Percentiles rank a stretch among this genome's conserved stretches.
Evolutionary conservation across 345 rosid genomes (phyloP).

Genomic region (Sisymbrium altissimum): DNA sequence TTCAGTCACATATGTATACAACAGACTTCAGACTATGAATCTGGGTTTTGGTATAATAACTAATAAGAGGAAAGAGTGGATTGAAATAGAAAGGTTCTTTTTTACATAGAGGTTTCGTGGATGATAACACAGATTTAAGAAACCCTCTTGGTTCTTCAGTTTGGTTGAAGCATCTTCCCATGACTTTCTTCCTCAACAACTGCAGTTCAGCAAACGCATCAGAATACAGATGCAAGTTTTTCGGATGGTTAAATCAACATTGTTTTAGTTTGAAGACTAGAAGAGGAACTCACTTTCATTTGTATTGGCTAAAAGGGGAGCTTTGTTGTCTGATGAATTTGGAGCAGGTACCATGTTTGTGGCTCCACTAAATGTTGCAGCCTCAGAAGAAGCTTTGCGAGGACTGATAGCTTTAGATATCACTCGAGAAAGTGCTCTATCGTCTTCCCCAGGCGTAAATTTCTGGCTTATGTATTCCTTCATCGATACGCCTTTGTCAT

Average conservation of each 20-base stretch:
- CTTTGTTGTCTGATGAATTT: constrained; percentile 37
- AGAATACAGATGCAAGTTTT: background rate
- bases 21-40: background rate
- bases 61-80: background rate
- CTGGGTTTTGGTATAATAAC: background rate
- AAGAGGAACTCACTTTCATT: constrained; percentile 40
- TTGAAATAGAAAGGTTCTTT: background rate
- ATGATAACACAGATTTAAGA: background rate
- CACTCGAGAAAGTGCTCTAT: constrained; percentile 61
- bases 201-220: constrained; percentile 20
- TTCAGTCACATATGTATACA: constrained; percentile 14
- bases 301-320: constrained; percentile 38
- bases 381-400: constrained; percentile 40
- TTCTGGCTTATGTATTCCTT: constrained; percentile 61
- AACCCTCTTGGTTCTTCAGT: constrained; percentile 36
- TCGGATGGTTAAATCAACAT: background rate
- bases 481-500: constrained; percentile 80
- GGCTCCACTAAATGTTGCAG: constrained; percentile 42
- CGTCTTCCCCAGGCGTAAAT: constrained; percentile 75
- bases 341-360: constrained; percentile 50
- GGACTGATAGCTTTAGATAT: constrained; percentile 64
- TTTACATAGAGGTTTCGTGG: background rate
- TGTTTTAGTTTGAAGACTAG: background rate
- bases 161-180: constrained; percentile 64
- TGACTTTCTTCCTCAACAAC: constrained; percentile 52